These are phyloP conservation scores for Solanum clarkiae DNA, from an alignment of 257 asterid species.

Conservation along the genomic window DNA sequence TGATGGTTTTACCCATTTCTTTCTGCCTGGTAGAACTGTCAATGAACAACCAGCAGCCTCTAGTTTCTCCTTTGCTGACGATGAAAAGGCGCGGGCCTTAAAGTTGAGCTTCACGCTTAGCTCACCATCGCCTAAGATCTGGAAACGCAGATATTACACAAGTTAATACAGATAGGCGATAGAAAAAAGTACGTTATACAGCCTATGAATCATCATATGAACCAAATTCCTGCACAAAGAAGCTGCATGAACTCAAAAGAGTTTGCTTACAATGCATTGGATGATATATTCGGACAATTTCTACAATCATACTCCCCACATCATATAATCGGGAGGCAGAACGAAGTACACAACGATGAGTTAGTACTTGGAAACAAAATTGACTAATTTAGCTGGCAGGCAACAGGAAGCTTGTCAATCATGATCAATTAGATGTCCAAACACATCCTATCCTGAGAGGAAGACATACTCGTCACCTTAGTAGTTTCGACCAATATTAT, in stretches of 20 bases:
- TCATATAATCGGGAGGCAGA: not conserved
- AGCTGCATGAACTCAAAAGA: not conserved
- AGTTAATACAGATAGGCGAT: not conserved
- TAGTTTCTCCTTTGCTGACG: slow-evolving; percentile 56
- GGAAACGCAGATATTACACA: not conserved
- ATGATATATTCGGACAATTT: not conserved
- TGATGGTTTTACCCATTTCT: slow-evolving; percentile 67
- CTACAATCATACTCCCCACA: not conserved
- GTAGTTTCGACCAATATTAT: not conserved
- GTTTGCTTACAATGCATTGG: not conserved
- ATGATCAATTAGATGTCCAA: not conserved
- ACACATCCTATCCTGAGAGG: not conserved
- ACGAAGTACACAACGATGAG: not conserved
- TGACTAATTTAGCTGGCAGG: not conserved
- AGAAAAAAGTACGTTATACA: not conserved
- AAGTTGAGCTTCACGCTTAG: slow-evolving; percentile 45
- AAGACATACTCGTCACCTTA: not conserved
- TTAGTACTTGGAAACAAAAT: not conserved
- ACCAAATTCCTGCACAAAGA: not conserved
- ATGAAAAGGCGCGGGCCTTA: slow-evolving; percentile 64
- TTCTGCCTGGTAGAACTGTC: slow-evolving; percentile 60
- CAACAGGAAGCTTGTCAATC: not conserved
- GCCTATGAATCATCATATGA: not conserved
- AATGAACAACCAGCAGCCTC: slow-evolving; percentile 50
- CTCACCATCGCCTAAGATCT: slow-evolving; percentile 76